phyloP scores from a whole-genome alignment of 2,329 filamentous ascomycete genomes.

The Exserohilum rostratum region DNA sequence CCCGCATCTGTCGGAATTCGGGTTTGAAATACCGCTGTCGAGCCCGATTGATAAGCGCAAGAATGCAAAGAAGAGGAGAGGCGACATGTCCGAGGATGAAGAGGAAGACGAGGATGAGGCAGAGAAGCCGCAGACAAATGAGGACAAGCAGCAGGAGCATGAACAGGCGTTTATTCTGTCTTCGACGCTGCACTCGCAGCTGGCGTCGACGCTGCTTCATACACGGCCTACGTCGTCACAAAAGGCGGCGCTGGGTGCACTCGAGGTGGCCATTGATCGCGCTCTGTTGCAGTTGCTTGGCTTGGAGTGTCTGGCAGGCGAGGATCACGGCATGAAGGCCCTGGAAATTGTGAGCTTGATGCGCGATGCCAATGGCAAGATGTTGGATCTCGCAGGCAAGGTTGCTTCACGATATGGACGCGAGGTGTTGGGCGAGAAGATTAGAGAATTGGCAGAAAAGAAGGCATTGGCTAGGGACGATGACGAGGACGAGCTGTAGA shows the following conservation, averaged over 20 bases:
- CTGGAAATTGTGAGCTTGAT: slow-evolving; percentile 88
- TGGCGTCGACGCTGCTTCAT: slow-evolving; percentile 74
- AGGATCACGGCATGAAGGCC: slow-evolving; percentile 93
- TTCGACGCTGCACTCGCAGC: slow-evolving; percentile 72
- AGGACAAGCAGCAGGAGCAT: slow-evolving; percentile 65
- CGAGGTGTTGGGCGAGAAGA: slow-evolving; percentile 84
- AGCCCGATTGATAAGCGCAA: slow-evolving; percentile 52
- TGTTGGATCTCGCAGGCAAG: slow-evolving; percentile 90
- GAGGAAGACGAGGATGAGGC: slow-evolving; percentile 40
- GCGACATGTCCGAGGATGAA: slow-evolving; percentile 43
- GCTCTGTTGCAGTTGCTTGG: slow-evolving; percentile 86
- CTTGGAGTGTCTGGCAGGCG: slow-evolving; percentile 86
- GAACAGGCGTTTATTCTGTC: slow-evolving; percentile 83
- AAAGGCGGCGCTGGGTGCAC: slow-evolving; percentile 68
- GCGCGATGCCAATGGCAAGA: slow-evolving; percentile 81
- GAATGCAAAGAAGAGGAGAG: slow-evolving; percentile 34
- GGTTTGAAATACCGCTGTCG: slow-evolving; percentile 82
- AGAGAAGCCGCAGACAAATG: slow-evolving; percentile 15
- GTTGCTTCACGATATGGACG: slow-evolving; percentile 85
- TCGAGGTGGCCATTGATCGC: slow-evolving; percentile 89
- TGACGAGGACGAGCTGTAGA: slow-evolving; percentile 21
- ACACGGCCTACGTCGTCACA: slow-evolving; percentile 70
- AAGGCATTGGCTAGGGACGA: slow-evolving; percentile 63
- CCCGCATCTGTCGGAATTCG: slow-evolving; percentile 90
- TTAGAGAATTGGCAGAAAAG: slow-evolving; percentile 79